These are phyloP conservation scores for Fusarium annulatum DNA, from an alignment of 2,329 filamentous ascomycete genomes.

Conservation along the genomic window DNA sequence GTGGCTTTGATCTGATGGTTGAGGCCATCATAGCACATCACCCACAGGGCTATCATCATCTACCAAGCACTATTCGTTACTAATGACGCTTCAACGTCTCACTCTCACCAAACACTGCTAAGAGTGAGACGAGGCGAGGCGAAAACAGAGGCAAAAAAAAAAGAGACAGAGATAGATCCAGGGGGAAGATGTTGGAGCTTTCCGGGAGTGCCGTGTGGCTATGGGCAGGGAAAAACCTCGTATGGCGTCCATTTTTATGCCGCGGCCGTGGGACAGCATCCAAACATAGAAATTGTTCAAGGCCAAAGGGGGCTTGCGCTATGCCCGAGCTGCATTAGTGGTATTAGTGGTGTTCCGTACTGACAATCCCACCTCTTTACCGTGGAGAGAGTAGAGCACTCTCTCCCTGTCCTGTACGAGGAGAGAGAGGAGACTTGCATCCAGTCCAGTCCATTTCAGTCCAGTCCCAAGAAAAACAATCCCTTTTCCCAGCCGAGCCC, in stretches of 20 bases:
- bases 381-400: background rate
- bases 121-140: conserved; percentile 14
- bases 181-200: conserved; percentile 12
- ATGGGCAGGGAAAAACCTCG: conserved; percentile 39
- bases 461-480: conserved; percentile 45
- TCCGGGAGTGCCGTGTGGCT: conserved; percentile 42
- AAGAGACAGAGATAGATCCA: conserved; percentile 7
- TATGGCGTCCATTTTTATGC: conserved; percentile 41
- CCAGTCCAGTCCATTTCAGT: background rate
- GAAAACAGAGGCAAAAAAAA: background rate
- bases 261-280: conserved; percentile 39
- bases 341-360: conserved; percentile 22
- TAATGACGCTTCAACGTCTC: background rate
- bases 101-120: background rate
- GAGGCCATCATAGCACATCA: background rate
- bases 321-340: conserved; percentile 26
- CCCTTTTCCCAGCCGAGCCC: conserved; percentile 43
- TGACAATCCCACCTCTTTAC: conserved; percentile 21
- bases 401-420: conserved; percentile 20
- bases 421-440: conserved; percentile 31
- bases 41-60: background rate
- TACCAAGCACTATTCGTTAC: background rate
- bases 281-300: conserved; percentile 43
- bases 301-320: conserved; percentile 26
- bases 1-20: background rate